Percentiles rank a stretch among this genome's conserved stretches.
Evolutionary conservation across 1,284 basidiomycete species (phyloP).

Genomic region (Wallemia hederae): DNA sequence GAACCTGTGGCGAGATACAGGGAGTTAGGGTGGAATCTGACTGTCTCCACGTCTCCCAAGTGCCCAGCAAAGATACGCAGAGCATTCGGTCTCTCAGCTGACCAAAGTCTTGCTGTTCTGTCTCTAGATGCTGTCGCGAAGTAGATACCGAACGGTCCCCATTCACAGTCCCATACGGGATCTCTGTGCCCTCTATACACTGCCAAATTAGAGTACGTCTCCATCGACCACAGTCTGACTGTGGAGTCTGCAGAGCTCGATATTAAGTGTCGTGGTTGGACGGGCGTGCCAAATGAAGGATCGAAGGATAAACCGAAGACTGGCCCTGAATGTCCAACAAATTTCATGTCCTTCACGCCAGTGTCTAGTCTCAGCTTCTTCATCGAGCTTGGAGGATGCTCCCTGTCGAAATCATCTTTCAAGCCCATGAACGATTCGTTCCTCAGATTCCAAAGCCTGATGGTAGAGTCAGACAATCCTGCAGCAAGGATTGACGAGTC

Average conservation of each 20-base stretch:
- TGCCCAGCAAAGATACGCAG: slow-evolving; percentile 86
- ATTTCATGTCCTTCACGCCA: slow-evolving; percentile 53
- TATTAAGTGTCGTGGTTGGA: slow-evolving; percentile 57
- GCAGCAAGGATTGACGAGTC: slow-evolving; percentile 87
- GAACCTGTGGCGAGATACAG: slow-evolving; percentile 92
- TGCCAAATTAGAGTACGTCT: slow-evolving; percentile 75
- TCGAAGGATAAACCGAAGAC: slow-evolving; percentile 89
- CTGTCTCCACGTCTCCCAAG: slow-evolving; percentile 82
- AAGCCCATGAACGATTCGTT: slow-evolving; percentile 58
- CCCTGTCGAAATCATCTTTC: slow-evolving; percentile 25
- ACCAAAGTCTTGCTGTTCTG: slow-evolving; percentile 83
- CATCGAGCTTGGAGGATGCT: slow-evolving; percentile 19
- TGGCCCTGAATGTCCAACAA: slow-evolving; percentile 86
- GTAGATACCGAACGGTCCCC: slow-evolving; percentile 93
- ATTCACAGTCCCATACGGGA: slow-evolving; percentile 94
- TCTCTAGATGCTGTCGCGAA: slow-evolving; percentile 89
- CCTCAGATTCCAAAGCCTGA: slow-evolving; percentile 81
- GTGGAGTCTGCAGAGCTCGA: slow-evolving; percentile 86
- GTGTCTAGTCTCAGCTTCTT: slow-evolving; percentile 43
- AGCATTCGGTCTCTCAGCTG: slow-evolving; percentile 62
- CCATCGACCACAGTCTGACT: slow-evolving; percentile 73
- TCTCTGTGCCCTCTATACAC: slow-evolving; percentile 89
- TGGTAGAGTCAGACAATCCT: slow-evolving; percentile 84
- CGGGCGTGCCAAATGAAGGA: slow-evolving; percentile 56
- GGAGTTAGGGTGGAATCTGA: slow-evolving; percentile 91